Conservation (phyloP, 2,329 filamentous ascomycete species). For the Xylariaceae sp. region DNA sequence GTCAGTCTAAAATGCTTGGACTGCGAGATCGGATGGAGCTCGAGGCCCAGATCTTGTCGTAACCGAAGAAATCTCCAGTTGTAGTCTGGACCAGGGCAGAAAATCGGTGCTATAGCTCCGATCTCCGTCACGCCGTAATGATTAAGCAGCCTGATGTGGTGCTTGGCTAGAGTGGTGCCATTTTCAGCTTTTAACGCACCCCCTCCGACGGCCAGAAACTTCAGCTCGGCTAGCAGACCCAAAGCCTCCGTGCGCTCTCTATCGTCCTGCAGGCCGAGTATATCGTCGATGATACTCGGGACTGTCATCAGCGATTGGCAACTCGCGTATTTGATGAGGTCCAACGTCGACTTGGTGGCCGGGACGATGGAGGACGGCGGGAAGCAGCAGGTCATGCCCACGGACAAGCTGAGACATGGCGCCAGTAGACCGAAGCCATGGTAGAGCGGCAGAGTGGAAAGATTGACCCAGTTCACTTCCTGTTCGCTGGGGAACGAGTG, state of each 20-base stretch:
- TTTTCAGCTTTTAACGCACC: constrained; percentile 27
- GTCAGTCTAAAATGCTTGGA: constrained; percentile 24
- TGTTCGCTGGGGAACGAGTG: constrained; percentile 22
- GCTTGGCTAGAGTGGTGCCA: constrained; percentile 20
- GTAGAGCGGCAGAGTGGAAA: constrained; percentile 34
- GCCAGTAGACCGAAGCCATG: constrained; percentile 33
- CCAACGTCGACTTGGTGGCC: constrained; percentile 21
- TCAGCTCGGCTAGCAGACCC: constrained; percentile 15
- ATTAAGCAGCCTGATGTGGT: constrained; percentile 30
- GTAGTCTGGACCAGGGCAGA: constrained; percentile 29
- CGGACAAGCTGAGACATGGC: constrained; percentile 27
- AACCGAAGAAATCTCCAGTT: constrained; percentile 31
- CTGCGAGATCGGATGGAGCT: constrained; percentile 20
- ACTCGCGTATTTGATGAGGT: constrained; percentile 19
- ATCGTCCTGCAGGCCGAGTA: constrained; percentile 14
- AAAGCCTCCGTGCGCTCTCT: constrained; percentile 10
- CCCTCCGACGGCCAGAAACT: constrained; percentile 33
- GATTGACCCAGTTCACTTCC: constrained; percentile 22
- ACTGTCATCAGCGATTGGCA: constrained; percentile 32
- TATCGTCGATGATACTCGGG: constrained; percentile 33
- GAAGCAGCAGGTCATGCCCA: constrained; percentile 29
- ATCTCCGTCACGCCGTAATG: constrained; percentile 35
- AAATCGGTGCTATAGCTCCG: constrained; percentile 32
- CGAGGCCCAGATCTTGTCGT: constrained; percentile 29
- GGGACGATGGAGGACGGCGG: constrained; percentile 26